Evolutionary conservation across 208 protist species (phyloP).

Genomic region (Porcisia hertigi): DNA sequence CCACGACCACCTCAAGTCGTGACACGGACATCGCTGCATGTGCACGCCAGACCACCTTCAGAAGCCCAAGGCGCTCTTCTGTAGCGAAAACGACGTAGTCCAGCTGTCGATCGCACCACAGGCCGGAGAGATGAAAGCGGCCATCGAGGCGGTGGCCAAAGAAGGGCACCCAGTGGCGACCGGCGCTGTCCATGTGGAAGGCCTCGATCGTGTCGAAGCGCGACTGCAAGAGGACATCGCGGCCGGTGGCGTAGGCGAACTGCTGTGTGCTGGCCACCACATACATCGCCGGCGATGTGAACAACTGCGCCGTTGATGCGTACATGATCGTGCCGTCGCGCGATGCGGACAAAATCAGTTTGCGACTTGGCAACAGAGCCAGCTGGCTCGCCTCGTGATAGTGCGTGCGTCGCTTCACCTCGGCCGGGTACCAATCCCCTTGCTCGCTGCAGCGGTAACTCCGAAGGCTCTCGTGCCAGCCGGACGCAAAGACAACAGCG

Average conservation of each 20-base stretch:
- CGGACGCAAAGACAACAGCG: conserved; percentile 68
- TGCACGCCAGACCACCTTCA: conserved; percentile 52
- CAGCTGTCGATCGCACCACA: conserved; percentile 74
- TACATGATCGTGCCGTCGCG: conserved; percentile 87
- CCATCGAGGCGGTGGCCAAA: conserved; percentile 72
- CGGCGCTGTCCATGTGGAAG: conserved; percentile 54
- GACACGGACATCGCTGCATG: conserved; percentile 43
- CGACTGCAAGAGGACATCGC: conserved; percentile 67
- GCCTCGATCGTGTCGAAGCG: conserved; percentile 75
- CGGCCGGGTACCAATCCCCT: conserved; percentile 69
- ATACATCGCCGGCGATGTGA: conserved; percentile 78
- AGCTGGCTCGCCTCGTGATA: conserved; percentile 88
- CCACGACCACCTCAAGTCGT: conserved; percentile 59
- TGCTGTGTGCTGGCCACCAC: conserved; percentile 63
- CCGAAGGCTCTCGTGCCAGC: conserved; percentile 89
- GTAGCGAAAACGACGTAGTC: conserved; percentile 77
- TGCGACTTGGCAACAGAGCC: conserved; percentile 37
- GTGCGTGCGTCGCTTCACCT: conserved; percentile 91
- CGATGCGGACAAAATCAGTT: conserved; percentile 77
- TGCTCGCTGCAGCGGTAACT: conserved; percentile 33
- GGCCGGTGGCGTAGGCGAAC: conserved; percentile 60
- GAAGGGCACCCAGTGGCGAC: conserved; percentile 62
- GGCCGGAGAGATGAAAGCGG: conserved; percentile 63
- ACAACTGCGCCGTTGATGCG: conserved; percentile 51
- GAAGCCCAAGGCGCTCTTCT: conserved; percentile 73